A percentile compares a stretch with the other conserved stretches of the same genome.
Evolutionary conservation across 2,329 filamentous ascomycete species (phyloP).

Genomic region (Colletotrichum endophyticum): DNA sequence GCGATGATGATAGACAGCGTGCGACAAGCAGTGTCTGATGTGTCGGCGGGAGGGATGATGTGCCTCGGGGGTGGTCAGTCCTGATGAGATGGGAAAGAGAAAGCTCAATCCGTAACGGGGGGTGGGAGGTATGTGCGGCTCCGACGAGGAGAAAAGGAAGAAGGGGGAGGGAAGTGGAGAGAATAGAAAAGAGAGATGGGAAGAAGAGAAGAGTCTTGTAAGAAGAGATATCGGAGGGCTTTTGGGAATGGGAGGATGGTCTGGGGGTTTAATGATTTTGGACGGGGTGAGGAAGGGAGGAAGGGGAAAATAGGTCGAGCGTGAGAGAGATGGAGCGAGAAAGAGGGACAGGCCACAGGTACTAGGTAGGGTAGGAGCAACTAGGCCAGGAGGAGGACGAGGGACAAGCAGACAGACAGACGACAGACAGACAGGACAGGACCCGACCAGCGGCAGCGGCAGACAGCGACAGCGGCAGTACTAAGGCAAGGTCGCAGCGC

Average conservation of each 20-base stretch:
- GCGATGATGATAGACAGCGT: slow-evolving; percentile 25
- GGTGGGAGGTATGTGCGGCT: slow-evolving; percentile 24
- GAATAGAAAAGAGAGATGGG: slow-evolving; percentile 37
- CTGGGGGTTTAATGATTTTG: slow-evolving; percentile 46
- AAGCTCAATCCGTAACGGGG: background rate
- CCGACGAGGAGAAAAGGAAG: slow-evolving; percentile 30
- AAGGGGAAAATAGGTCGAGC: slow-evolving; percentile 15
- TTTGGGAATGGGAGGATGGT: slow-evolving; percentile 39
- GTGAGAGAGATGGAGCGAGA: background rate
- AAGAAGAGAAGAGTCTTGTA: slow-evolving; percentile 45
- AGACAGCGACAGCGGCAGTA: background rate
- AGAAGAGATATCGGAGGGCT: slow-evolving; percentile 39
- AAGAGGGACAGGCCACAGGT: background rate
- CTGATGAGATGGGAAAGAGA: slow-evolving; percentile 21
- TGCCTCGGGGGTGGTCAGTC: slow-evolving; percentile 30
- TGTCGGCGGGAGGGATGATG: slow-evolving; percentile 24
- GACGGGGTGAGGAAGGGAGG: slow-evolving; percentile 30
- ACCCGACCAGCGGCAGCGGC: slow-evolving; percentile 2
- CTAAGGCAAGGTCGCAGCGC: slow-evolving; percentile 14
- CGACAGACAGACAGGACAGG: background rate
- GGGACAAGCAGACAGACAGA: background rate
- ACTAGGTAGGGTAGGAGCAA: background rate
- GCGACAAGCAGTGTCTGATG: slow-evolving; percentile 33
- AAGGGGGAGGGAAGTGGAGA: slow-evolving; percentile 29
- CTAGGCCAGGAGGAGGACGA: background rate